Evolutionary conservation across 2,329 filamentous ascomycete genomes (phyloP), one percentile per base, ranked within the genome.

Genomic region (Alternaria novae-zelandiae): DNA sequence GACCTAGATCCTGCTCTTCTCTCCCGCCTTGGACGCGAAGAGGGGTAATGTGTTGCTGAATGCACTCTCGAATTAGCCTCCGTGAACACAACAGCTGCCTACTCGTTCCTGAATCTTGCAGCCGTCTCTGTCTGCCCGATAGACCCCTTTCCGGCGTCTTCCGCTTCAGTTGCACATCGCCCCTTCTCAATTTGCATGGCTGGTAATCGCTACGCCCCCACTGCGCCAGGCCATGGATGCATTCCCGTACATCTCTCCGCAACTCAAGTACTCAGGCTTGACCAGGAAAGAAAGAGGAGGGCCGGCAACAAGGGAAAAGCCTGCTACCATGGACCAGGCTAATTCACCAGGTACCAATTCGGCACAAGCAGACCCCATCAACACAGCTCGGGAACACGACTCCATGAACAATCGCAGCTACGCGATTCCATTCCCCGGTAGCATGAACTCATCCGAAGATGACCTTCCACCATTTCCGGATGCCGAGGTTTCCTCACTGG

Each of bases 391-490:
- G 23, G 60, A 47, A 57, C 56, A 54, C 25, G 47, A 54, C 7
- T 41, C 50, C 20, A 57, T 54, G 57, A 44, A 60, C 57, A 49
- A 54, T 45, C 57, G 59, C 28, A 65, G 56, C 26, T 61, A 66
- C 25, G 56, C 65, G 2, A 68, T 64, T 30, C 68, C 68, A 7
- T 67, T 65, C 50, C 54, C 67, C 43, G 54, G 60, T 41, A 73
- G 58, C 46, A 61, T 69, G 53, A 65, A 67, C 50, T 50, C 68
- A 4, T 76, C 74, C 5, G 73, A 75, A 50, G 74, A 77, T 45
- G 75, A 76, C 7, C 61, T 76, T 3, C 69, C 69, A 11, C 71
- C 70, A 3, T 77, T 77, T 49, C 77, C 76, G 8, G 64, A 70
- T 6, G 68, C 77, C n/a, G 73, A 78, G 43, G 59, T 74, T 1